A percentile compares a stretch with the other conserved stretches of the same genome.
Evolutionary conservation across 257 asterid genomes (phyloP).

Genomic region (Solanum lycopersicoides): DNA sequence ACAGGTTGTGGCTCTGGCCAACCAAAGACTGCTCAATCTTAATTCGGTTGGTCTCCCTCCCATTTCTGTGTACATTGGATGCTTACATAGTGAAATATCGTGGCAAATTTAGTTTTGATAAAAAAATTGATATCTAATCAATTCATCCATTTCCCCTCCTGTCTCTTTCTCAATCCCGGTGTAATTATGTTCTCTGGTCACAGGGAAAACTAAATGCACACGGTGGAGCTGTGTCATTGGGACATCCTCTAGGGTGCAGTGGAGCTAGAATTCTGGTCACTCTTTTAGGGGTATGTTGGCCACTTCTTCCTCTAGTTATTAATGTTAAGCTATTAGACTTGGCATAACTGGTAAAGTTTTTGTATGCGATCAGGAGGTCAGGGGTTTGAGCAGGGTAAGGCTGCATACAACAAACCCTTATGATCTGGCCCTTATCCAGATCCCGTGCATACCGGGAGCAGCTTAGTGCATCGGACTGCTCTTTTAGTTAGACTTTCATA

Average conservation of each 20-base stretch:
- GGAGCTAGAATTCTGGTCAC: slow-evolving; percentile 93
- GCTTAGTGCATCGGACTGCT: not conserved
- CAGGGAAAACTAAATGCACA: slow-evolving; percentile 71
- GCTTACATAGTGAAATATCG: not conserved
- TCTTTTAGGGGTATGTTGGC: slow-evolving; percentile 64
- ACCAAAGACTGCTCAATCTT: slow-evolving; percentile 65
- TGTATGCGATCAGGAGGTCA: not conserved
- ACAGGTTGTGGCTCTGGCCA: slow-evolving; percentile 92
- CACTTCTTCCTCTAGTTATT: not conserved
- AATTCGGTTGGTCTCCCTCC: slow-evolving; percentile 42
- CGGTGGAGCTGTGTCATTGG: slow-evolving; percentile 92
- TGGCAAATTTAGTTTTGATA: not conserved
- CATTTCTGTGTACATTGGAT: not conserved
- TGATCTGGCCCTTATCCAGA: not conserved
- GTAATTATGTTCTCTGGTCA: not conserved
- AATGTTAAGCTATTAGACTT: not conserved
- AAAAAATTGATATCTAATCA: not conserved
- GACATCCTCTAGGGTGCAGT: slow-evolving; percentile 94
- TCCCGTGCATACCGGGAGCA: not conserved
- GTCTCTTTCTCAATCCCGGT: slow-evolving; percentile 1
- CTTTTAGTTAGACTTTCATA: not conserved
- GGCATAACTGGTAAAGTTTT: too few relatives aligned
- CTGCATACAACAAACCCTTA: not conserved
- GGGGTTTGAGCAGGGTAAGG: not conserved
- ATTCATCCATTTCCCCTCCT: not conserved